A percentile compares a stretch with the other conserved stretches of the same genome.
Evolutionary conservation across 257 asterid genomes (phyloP).

Genomic region (Sherardia arvensis): DNA sequence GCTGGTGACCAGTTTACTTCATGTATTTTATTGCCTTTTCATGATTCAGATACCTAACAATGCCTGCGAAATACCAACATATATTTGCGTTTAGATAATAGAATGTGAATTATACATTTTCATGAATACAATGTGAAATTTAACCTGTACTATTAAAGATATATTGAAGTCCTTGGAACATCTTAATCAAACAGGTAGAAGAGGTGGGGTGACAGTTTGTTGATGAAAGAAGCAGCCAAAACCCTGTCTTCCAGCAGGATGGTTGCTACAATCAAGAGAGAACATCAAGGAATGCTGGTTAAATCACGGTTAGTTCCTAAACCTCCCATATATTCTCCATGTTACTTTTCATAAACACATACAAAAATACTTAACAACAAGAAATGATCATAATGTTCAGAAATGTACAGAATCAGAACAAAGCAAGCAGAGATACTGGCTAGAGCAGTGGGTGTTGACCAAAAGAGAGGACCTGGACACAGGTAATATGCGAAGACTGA

Average conservation of each 20-base stretch:
- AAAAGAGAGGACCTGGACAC: constrained; percentile 41
- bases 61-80: too few relatives aligned
- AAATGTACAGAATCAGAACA: constrained; percentile 80
- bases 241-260: constrained; percentile 43
- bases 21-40: too few relatives aligned
- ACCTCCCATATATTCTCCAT: not conserved
- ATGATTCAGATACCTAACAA: constrained; percentile 1
- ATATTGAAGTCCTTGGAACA: constrained; percentile 16
- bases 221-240: constrained; percentile 54
- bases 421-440: constrained; percentile 60
- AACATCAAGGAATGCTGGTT: constrained; percentile 62
- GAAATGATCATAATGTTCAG: constrained; percentile 30
- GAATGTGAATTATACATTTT: too few relatives aligned
- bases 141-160: too few relatives aligned
- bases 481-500: constrained; percentile 32
- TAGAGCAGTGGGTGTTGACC: constrained; percentile 87
- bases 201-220: constrained; percentile 68
- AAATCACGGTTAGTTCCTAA: constrained; percentile 45
- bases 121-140: too few relatives aligned
- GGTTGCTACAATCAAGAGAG: constrained; percentile 72
- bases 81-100: too few relatives aligned
- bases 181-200: constrained; percentile 71
- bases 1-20: too few relatives aligned
- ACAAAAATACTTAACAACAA: too few relatives aligned
- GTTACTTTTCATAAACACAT: not conserved